Evolutionary conservation across 2,329 filamentous ascomycete species (phyloP), one percentile per base, ranked within the genome.

Genomic region (Microcera coccophila): DNA sequence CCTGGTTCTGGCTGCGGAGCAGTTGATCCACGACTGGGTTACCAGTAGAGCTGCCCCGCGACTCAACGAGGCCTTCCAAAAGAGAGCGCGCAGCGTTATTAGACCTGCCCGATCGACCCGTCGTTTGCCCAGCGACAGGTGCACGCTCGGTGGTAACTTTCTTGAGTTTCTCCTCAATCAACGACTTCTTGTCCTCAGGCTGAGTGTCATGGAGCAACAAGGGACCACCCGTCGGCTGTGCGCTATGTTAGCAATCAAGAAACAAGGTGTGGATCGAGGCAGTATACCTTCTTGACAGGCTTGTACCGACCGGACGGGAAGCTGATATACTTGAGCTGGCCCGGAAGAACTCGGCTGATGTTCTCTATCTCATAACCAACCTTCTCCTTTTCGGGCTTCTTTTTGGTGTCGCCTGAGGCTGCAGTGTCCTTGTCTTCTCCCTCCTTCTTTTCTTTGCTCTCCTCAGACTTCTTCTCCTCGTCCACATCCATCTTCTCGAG

Each of bases 331-430:
- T 95, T 95, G 61, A 97, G 79, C 71, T 98, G 93, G 36, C 82
- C 81, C 1, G 90, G 93, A 36, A 98, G 79, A 26, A 98, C 90
- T 57, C 93, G 81, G 41, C 87, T 94, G 89, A 98, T 94, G 74
- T 98, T 98, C 62, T 93, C 87, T 49, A 98, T 79, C 52, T 96
- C 90, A 64, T 93, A 96, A 55, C 93, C 93, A 45, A 95, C 79
- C 79, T 95, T 97, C 72, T 98, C 93, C 73, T 93, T 94, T 68
- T 96, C 90, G 1, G 75, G 73, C 75, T 93, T 94, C 78, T 94
- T 95, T 79, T 91, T 95, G 12, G 84, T 79, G n/a, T n/a, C n/a
- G 29, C 73, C 68, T 2, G 76, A 56, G 11, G 70, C 64, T 1
- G 71, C 67, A 2, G 65, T 59, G 39, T 85, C 81, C 63, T 83